Conservation (phyloP, 1,139 yeast species). For the Saccharomyces hybrid region DNA sequence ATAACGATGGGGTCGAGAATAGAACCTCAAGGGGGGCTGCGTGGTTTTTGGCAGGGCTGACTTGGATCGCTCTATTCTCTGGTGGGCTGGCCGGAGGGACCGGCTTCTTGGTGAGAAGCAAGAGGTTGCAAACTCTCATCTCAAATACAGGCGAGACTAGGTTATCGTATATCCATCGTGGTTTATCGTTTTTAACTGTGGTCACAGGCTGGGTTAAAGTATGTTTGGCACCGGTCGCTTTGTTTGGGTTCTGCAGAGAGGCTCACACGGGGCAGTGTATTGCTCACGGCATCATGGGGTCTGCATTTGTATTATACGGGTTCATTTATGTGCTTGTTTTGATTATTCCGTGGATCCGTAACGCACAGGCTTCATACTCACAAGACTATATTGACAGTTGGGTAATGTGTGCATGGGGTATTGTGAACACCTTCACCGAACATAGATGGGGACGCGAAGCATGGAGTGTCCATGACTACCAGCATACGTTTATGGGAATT, state of each 20-base stretch:
- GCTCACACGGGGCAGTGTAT: conserved; percentile 83
- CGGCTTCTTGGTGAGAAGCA: conserved; percentile 34
- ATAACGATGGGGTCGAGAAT: conserved; percentile 56
- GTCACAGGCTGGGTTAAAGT: conserved; percentile 60
- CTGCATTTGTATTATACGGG: conserved; percentile 79
- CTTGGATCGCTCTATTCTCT: conserved; percentile 42
- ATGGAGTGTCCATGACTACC: conserved; percentile 89
- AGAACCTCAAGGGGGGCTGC: conserved; percentile 58
- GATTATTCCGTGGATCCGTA: conserved; percentile 60
- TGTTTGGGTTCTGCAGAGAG: conserved; percentile 77
- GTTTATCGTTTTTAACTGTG: conserved; percentile 40
- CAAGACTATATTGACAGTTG: conserved; percentile 83
- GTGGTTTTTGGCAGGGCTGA: conserved; percentile 47
- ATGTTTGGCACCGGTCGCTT: conserved; percentile 73
- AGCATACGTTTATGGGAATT: conserved; percentile 93
- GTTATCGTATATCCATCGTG: conserved; percentile 38
- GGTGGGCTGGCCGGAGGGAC: conserved; percentile 43
- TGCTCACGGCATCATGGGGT: conserved; percentile 96
- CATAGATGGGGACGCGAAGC: conserved; percentile 85
- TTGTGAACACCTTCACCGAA: conserved; percentile 89
- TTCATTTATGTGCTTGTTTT: conserved; percentile 59
- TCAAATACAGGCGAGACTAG: conserved; percentile 31
- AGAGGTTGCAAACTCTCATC: conserved; percentile 25
- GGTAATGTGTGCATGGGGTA: conserved; percentile 83
- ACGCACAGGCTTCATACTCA: conserved; percentile 43